Evolutionary conservation across 2,329 filamentous ascomycete genomes (phyloP).

Genomic region (Penicillium palitans): DNA sequence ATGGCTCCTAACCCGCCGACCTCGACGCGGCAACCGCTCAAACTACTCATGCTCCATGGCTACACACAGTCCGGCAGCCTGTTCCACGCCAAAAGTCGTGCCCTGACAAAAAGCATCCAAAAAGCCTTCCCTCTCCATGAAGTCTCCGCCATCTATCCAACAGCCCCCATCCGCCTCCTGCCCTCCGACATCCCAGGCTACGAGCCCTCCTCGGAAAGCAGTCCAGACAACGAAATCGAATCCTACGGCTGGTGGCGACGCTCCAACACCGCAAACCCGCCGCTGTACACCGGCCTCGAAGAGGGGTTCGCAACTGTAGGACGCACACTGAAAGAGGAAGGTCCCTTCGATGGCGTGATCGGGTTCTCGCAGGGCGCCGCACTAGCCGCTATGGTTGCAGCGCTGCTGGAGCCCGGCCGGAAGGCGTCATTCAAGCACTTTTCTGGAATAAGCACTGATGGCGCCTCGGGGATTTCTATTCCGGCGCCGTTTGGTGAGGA

Average conservation of each 20-base stretch:
- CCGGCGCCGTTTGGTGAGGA: constrained; percentile 50
- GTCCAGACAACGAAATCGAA: constrained; percentile 59
- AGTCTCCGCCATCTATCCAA: constrained; percentile 66
- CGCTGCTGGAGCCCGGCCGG: constrained; percentile 62
- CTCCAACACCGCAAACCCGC: constrained; percentile 59
- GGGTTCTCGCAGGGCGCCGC: constrained; percentile 83
- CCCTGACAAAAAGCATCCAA: constrained; percentile 74
- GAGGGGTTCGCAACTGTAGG: constrained; percentile 66
- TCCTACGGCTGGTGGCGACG: constrained; percentile 82
- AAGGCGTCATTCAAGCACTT: constrained; percentile 52
- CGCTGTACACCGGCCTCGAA: constrained; percentile 68
- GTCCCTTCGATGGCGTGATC: constrained; percentile 73
- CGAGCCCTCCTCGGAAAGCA: constrained; percentile 43
- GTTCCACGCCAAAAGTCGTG: constrained; percentile 86
- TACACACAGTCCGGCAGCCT: constrained; percentile 86
- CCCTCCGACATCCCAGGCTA: constrained; percentile 71
- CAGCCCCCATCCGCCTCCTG: constrained; percentile 63
- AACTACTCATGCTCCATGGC: constrained; percentile 79
- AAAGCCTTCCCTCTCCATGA: constrained; percentile 69
- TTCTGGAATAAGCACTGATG: constrained; percentile 16
- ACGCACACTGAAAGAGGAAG: constrained; percentile 59
- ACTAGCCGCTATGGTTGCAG: constrained; percentile 69
- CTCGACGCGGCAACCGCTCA: constrained; percentile 43
- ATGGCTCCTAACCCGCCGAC: constrained; percentile 22
- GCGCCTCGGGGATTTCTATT: constrained; percentile 48